These are phyloP conservation scores for Aspergillus sp. DNA, from an alignment of 2,329 filamentous ascomycete genomes.

Conservation along the genomic window DNA sequence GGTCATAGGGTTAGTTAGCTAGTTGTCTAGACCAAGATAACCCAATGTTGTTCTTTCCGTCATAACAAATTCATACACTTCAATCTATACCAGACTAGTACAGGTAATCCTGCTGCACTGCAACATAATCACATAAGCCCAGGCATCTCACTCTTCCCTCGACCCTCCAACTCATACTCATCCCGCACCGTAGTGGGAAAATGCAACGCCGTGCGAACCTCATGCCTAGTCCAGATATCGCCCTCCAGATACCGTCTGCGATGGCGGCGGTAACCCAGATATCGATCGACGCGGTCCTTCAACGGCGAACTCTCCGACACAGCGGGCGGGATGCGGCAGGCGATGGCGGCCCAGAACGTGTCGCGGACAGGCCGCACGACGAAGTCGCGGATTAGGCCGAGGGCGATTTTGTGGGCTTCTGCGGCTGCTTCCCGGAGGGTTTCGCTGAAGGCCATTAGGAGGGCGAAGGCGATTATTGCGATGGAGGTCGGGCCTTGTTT, in stretches of 20 bases:
- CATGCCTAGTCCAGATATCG: not conserved
- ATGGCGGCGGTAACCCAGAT: not conserved
- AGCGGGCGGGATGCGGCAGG: not conserved
- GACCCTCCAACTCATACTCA: constrained; percentile 7
- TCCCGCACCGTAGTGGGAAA: not conserved
- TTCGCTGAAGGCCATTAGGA: not conserved
- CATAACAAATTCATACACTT: too few species aligned
- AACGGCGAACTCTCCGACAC: not conserved
- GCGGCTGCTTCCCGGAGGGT: not conserved
- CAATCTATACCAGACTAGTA: too few species aligned
- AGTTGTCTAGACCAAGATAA: too few species aligned
- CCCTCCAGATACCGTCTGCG: not conserved
- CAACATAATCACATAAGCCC: too few species aligned
- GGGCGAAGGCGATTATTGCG: constrained; percentile 7
- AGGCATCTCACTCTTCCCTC: too few species aligned
- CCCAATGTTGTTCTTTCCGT: too few species aligned
- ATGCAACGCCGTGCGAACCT: not conserved
- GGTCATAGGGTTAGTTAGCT: too few species aligned
- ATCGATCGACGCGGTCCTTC: not conserved
- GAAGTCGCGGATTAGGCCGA: not conserved
- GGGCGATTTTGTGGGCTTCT: not conserved
- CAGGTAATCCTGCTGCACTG: too few species aligned
- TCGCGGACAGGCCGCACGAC: not conserved
- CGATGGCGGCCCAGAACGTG: not conserved
- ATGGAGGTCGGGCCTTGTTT: constrained; percentile 34